These are phyloP conservation scores for Casuarina cunninghamiana DNA, from an alignment of 306 rosid genomes.

Conservation along the genomic window DNA sequence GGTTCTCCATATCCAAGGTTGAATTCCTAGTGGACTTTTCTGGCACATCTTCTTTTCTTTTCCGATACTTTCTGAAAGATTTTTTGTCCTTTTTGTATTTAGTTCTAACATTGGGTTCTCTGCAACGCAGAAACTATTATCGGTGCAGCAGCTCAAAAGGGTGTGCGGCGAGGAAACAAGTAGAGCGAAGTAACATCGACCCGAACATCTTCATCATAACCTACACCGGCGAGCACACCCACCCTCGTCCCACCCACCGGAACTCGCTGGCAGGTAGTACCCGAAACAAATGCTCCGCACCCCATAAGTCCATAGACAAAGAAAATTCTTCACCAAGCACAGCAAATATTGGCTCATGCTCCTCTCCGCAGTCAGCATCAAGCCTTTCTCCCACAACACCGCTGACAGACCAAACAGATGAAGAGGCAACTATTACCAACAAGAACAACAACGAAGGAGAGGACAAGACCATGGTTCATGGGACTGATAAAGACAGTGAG, in stretches of 20 bases:
- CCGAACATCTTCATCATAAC: conserved; percentile 51
- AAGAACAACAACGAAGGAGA: conserved; percentile 7
- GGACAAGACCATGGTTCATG: not conserved
- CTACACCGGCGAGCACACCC: conserved; percentile 72
- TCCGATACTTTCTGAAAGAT: not conserved
- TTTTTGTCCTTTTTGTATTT: conserved; percentile 15
- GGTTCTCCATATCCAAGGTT: conserved; percentile 89
- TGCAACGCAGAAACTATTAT: conserved; percentile 59
- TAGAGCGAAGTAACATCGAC: conserved; percentile 59
- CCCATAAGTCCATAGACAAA: conserved; percentile 2
- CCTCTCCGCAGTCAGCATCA: conserved; percentile 17
- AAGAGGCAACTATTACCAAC: not conserved
- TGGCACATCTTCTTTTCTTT: not conserved
- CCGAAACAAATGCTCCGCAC: conserved; percentile 33
- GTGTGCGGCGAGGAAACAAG: conserved; percentile 73
- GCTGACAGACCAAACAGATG: conserved; percentile 20
- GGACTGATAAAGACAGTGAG: not conserved
- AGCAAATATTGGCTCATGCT: not conserved
- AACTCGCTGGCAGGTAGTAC: conserved; percentile 67
- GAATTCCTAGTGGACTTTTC: not conserved
- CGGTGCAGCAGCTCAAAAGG: conserved; percentile 80
- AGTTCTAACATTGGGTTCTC: not conserved
- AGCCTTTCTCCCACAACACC: conserved; percentile 33
- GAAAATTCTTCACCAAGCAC: not conserved
- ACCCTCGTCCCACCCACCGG: conserved; percentile 68